Percentiles rank a stretch among this genome's conserved stretches.
Conservation (phyloP, 2,329 filamentous ascomycete genomes). For the Penicillium sp. region DNA sequence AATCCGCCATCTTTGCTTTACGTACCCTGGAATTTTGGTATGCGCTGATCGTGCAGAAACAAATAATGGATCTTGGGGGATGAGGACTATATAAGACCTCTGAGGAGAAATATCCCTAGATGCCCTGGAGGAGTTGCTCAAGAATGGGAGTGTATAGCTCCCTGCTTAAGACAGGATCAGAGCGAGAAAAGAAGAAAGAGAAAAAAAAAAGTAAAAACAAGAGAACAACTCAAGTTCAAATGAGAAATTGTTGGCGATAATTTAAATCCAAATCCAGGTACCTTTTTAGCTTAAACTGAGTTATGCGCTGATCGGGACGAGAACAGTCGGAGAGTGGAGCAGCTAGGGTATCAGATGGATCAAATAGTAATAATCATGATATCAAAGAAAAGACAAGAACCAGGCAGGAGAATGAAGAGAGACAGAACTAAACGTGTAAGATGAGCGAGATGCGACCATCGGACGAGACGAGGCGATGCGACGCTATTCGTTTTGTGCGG, state of each 20-base stretch:
- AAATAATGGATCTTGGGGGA: not conserved
- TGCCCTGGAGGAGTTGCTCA: conserved; percentile 2
- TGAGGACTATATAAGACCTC: conserved; percentile 11
- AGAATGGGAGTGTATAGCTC: conserved; percentile 8
- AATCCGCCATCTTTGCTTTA: conserved; percentile 17
- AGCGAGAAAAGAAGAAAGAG: not conserved
- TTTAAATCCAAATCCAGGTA: conserved; percentile 2
- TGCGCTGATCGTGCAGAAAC: conserved; percentile 7
- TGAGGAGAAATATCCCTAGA: conserved; percentile 12
- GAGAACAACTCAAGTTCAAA: not conserved
- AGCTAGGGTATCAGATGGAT: not conserved
- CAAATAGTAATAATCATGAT: conserved; percentile 1
- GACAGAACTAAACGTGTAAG: conserved; percentile 1
- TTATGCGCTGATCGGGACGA: not conserved
- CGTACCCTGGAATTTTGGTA: conserved; percentile 19
- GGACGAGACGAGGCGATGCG: conserved; percentile 36
- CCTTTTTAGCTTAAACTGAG: conserved; percentile 5
- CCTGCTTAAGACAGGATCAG: not conserved
- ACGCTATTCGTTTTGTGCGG: conserved; percentile 29
- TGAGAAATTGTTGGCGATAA: not conserved
- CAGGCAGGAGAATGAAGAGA: conserved; percentile 7
- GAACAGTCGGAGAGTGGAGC: conserved; percentile 1
- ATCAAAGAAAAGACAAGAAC: not conserved
- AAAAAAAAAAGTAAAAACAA: not conserved
- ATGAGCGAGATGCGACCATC: conserved; percentile 35